phyloP scores from a whole-genome alignment of 2,329 filamentous ascomycete genomes.

The Nemania serpens region DNA sequence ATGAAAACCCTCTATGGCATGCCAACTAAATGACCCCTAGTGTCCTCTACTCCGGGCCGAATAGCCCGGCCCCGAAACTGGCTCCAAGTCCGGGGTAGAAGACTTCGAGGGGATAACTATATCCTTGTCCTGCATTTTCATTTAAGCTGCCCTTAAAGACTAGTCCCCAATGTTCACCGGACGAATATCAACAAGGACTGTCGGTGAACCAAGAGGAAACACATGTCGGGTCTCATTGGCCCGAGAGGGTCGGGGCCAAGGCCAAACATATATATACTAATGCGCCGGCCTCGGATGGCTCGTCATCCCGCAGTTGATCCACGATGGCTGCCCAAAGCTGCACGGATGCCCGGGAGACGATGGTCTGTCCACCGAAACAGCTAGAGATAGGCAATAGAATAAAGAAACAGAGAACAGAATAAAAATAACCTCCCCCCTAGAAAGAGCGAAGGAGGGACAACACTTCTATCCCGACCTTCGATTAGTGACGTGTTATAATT shows the following conservation, averaged over 20 bases:
- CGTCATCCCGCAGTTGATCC: neutral
- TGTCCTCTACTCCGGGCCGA: no score
- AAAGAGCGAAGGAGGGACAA: neutral
- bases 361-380: neutral
- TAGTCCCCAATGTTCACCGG: no score
- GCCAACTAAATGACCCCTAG: no score
- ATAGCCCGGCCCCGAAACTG: no score
- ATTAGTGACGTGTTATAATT: neutral
- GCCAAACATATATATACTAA: no score
- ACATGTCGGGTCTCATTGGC: conserved; percentile 20
- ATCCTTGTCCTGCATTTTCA: no score
- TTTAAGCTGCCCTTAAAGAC: no score
- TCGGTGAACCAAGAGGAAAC: neutral
- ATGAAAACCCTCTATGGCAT: no score
- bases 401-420: neutral
- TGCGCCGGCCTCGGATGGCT: conserved; percentile 10
- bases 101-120: no score
- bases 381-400: neutral
- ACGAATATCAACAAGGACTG: no score
- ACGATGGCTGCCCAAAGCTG: conserved; percentile 19
- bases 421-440: neutral
- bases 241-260: conserved; percentile 11
- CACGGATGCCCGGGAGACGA: neutral
- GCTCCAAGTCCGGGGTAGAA: no score
- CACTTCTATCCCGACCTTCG: neutral